Evolutionary conservation across 139 green algal genomes (phyloP).

Genomic region (Tetradesmus lagerheimii): DNA sequence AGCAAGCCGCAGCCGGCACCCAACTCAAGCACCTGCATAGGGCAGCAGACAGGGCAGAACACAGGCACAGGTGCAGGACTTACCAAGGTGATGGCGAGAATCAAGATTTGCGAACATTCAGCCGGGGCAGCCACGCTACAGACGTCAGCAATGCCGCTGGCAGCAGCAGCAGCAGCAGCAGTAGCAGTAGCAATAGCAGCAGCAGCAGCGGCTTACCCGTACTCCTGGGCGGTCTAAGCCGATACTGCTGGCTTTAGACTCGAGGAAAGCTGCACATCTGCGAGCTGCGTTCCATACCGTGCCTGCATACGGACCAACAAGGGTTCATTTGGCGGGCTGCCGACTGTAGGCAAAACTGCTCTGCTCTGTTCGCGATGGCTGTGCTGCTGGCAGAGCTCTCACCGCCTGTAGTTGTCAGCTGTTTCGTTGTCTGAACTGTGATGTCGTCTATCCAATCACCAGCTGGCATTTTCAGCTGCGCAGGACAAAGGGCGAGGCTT

Average conservation of each 20-base stretch:
- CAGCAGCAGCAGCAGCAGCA: not conserved
- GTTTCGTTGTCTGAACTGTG: conserved; percentile 1
- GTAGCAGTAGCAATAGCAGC: not conserved
- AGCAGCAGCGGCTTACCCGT: conserved; percentile 3
- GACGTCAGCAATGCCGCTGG: not conserved
- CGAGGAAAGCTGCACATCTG: not conserved
- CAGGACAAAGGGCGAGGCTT: not conserved
- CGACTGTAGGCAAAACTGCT: not conserved
- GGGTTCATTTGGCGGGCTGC: not conserved
- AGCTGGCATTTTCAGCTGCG: not conserved
- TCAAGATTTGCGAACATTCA: not conserved
- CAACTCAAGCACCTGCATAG: conserved; percentile 65
- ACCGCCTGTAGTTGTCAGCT: conserved; percentile 43
- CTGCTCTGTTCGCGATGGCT: not conserved
- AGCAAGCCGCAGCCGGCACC: conserved; percentile 69
- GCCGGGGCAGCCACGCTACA: not conserved
- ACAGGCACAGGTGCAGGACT: too few species aligned
- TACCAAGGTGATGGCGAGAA: not conserved
- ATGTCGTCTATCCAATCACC: conserved; percentile 24
- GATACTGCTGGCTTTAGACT: not conserved
- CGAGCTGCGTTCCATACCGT: conserved; percentile 45
- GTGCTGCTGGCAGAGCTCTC: not conserved
- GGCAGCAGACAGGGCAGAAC: too few species aligned
- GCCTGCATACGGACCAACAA: conserved; percentile 6
- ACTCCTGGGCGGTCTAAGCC: conserved; percentile 24